Evolutionary conservation across 768 basidiomycete genomes (phyloP).

Genomic region (Goffeauzyma gilvescens): DNA sequence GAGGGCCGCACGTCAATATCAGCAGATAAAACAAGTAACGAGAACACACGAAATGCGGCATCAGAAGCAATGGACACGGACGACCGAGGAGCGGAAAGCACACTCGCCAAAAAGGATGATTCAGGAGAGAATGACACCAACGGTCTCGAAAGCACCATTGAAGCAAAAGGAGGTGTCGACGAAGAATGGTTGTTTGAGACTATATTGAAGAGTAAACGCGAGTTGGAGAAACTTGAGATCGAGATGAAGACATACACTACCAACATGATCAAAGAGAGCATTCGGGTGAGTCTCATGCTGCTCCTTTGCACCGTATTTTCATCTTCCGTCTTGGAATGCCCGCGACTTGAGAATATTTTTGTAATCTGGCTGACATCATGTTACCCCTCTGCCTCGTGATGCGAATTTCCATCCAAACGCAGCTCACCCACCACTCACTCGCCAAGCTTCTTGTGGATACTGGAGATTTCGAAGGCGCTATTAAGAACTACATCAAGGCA

Average conservation of each 20-base stretch:
- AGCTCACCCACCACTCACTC: neutral
- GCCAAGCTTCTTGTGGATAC: neutral
- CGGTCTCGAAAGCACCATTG: neutral
- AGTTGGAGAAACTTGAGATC: conserved; percentile 7
- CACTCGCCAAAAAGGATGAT: neutral
- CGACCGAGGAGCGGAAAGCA: neutral
- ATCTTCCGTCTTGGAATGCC: neutral
- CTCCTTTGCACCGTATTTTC: neutral
- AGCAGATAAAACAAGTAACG: too few species aligned
- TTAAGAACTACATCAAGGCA: conserved; percentile 1
- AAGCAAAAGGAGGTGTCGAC: conserved; percentile 1
- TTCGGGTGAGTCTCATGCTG: conserved; percentile 4
- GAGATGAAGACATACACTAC: conserved; percentile 9
- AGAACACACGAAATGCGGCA: neutral
- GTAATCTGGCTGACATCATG: neutral
- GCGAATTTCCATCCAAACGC: too few species aligned
- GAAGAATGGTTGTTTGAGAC: neutral
- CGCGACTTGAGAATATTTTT: neutral
- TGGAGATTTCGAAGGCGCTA: conserved; percentile 5
- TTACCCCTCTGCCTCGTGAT: too few species aligned
- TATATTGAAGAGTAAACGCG: neutral
- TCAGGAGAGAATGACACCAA: neutral
- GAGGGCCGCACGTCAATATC: too few species aligned
- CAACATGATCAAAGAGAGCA: conserved; percentile 12
- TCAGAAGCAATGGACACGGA: neutral